Evolutionary conservation across 768 basidiomycete genomes (phyloP).

Genomic region (Lentinula edodes): DNA sequence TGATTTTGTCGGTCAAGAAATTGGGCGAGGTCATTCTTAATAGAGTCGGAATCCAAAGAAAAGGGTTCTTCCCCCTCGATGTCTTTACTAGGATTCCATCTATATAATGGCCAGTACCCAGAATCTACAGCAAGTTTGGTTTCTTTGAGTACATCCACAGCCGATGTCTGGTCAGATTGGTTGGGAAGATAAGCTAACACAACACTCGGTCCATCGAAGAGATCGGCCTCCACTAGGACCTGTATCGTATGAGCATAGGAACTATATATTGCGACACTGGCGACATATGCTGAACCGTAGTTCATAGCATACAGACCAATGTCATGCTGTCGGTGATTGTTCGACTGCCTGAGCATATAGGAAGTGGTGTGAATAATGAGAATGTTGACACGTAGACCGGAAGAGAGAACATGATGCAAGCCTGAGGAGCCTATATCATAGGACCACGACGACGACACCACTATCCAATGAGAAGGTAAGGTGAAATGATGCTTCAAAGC

Average conservation of each 20-base stretch:
- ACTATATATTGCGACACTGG: conserved; percentile 68
- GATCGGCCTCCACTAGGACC: conserved; percentile 65
- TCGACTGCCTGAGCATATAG: conserved; percentile 50
- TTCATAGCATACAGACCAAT: conserved; percentile 78
- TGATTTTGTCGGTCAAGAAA: conserved; percentile 98
- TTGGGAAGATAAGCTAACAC: conserved; percentile 74
- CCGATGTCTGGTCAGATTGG: conserved; percentile 47
- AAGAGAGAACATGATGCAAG: conserved; percentile 69
- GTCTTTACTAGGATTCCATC: conserved; percentile 68
- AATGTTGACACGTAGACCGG: conserved; percentile 65
- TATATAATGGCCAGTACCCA: conserved; percentile 77
- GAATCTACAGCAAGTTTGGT: conserved; percentile 74
- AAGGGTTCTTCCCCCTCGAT: conserved; percentile 51
- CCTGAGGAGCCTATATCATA: conserved; percentile 74
- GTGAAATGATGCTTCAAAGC: conserved; percentile 39
- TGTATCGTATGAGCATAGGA: conserved; percentile 74
- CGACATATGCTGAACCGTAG: conserved; percentile 74
- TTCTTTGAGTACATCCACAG: conserved; percentile 65
- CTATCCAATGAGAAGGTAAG: conserved; percentile 62
- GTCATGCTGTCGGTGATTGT: conserved; percentile 65
- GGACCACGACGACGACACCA: conserved; percentile 75
- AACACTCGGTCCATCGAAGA: conserved; percentile 63
- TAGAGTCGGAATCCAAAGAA: conserved; percentile 84
- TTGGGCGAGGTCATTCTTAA: conserved; percentile 88
- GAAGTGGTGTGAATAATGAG: conserved; percentile 68